Evolutionary conservation across 1,139 yeast genomes (phyloP), one percentile per base, ranked within the genome.

Genomic region (Candida neerlandica): DNA sequence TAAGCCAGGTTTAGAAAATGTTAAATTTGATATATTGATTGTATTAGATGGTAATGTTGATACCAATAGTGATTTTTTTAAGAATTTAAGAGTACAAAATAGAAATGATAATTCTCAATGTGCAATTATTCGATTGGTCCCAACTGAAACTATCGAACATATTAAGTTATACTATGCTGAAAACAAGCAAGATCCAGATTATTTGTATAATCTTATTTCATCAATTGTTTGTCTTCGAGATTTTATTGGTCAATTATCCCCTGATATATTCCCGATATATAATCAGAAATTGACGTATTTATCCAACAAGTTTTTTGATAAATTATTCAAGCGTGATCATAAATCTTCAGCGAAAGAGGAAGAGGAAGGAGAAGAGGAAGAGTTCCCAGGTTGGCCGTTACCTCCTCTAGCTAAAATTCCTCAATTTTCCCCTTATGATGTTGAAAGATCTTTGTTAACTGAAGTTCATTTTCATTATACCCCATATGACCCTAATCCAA

Each of bases 131-230:
- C 72, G 94, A 35, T 70, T 92, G 26, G 81, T 89, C 2, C 88
- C 96, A 1, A 80, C 86, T 55, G 84, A 89, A 61, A 86, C 96
- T 2, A 84, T 90, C 30, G 97, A 92, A 58, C 98, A 92, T 60
- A 82, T 86, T 54, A 81, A 65, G 56, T 58, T 67, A 35, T 69
- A 59, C 51, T 71, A 75, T 32, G 61, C 61, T 29, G 58, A 61
- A 3, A 61, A 60, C 29, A 60, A 59, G 30, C 60, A 62, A 21
- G 68, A 75, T 10, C 66, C 70, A 19, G 75, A 77, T 23, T 81
- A 82, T 58, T 69, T 89, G 47, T 86, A 83, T 56, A 82, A 81
- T 43, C 81, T 88, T 16, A 84, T 92, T 1, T 89, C 96, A 0
- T 90, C 96, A 1, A 80, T 88, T 14, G 97, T 91, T 3, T 90